Evolutionary conservation across 2,329 filamentous ascomycete genomes (phyloP), one percentile per base, ranked within the genome.

Genomic region (Chaetomium olivaceum): DNA sequence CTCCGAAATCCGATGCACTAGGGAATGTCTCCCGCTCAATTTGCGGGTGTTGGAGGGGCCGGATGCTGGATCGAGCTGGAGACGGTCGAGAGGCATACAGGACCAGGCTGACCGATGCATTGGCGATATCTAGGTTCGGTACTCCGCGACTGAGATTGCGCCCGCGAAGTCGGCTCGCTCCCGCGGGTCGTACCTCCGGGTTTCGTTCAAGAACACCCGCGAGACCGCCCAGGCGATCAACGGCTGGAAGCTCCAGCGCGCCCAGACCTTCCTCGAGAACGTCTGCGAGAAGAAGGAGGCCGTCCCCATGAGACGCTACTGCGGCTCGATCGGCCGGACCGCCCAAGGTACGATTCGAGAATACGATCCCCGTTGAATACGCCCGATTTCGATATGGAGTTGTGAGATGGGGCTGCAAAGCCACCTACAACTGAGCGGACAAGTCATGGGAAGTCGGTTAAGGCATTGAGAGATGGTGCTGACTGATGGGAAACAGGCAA

Each of bases 181-280:
- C 80, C 93, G 95, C 84, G 95, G 96, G 83, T 93, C 93, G 81
- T 99, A 98, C 88, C 91, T 99, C 78, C 93, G 95, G 81, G 94
- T 98, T 77, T 96, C 92, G 77, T 99, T 97, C 92, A 99, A 99
- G 91, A 99, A 99, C 90, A 99, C 95, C 81, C 93, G 95, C 80
- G 96, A 99, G 88, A 97, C 94, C 75, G 95, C 96, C 73, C 95
- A 98, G 87, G 93, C 93, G 78, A 97, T 99, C 89, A 98, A 95
- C 85, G 94, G 94, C 84, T 97, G 93, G 93, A 97, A 97, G 87
- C 81, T 98, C 79, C 87, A 92, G 84, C 93, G 95, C 80, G 95
- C 95, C 78, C 85, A 97, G 76, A 89, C 89, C 80, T 99, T 96
- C 90, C 92, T 99, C 80, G 92, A 97, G 87, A 98, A 99, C 83